Base-by-base conservation (phyloP, 495 filamentous ascomycete species). In the Penicillium mononematosum region DNA sequence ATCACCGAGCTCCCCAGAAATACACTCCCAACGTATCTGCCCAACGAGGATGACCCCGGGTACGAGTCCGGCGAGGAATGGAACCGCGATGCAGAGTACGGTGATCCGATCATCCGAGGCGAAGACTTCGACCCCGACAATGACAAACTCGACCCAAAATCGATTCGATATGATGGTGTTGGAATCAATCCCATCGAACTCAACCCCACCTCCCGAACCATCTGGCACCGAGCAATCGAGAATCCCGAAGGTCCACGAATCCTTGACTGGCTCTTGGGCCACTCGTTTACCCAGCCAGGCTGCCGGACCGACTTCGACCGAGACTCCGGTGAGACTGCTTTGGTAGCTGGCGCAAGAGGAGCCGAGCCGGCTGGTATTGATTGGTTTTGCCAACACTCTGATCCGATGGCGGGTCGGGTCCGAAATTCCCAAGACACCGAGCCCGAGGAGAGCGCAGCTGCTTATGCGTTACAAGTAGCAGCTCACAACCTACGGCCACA, bases 181-280 rank as follows among this genome's bases (percentile, higher is more conserved):
- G 45, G 16, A 7, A 9, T 47, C 45, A 27, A 24, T 16, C 25
- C 45, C 45, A 29, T 29, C 12, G 45, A 47, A 29, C 45, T 47
- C 14, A 25, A 24, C 31, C 45, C 45, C 12, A 47, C 45, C 12
- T 50, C 48, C 20, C 48, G 48, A 22, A 50, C 48, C 2, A 38
- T 50, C 31, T 50, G 48, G 32, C 48, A 50, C 48, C 48, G 48
- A 19, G 48, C 48, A 38, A 50, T 50, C 32, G 48, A 50, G 12
- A 50, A 50, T 6, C 19, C 48, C 9, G 5, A 50, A 16, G 48
- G 48, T 22, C 19, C 48, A n/a, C 8, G 9, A 24, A 36, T 50
- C 17, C 17, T 50, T 16, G 32, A 38, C 17, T 50, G 32, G 48
- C 14, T 50, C 1, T 8, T 38, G 10, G 32, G 39, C 14, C 48